Evolutionary conservation across 1,139 yeast species (phyloP).

Genomic region (Suzukiozyma palmioleophila): DNA sequence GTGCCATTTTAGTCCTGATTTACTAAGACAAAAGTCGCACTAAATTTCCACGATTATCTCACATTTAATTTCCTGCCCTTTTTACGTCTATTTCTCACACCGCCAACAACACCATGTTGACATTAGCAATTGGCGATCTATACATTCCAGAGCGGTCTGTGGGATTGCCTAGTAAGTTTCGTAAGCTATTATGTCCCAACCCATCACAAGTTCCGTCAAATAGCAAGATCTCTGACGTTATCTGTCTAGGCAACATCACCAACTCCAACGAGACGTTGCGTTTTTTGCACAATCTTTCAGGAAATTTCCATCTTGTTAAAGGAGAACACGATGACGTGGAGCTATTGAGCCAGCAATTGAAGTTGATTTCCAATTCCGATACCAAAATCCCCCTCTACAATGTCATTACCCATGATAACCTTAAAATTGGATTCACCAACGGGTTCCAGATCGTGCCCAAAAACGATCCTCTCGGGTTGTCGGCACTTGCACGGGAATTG

Average conservation of each 20-base stretch:
- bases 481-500: constrained; percentile 81
- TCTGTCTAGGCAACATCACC: constrained; percentile 84
- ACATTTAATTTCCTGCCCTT: too few species aligned
- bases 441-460: constrained; percentile 84
- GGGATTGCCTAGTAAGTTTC: constrained; percentile 56
- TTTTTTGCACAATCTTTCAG: constrained; percentile 63
- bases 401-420: constrained; percentile 62
- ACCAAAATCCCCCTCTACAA: constrained; percentile 55
- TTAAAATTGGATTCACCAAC: constrained; percentile 79
- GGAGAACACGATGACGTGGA: constrained; percentile 63
- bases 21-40: too few species aligned
- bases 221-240: constrained; percentile 77
- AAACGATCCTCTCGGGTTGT: constrained; percentile 78
- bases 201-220: constrained; percentile 36
- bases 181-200: constrained; percentile 60
- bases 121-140: constrained; percentile 87
- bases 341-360: constrained; percentile 32
- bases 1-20: too few species aligned
- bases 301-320: constrained; percentile 69
- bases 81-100: background rate
- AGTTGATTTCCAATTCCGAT: constrained; percentile 30
- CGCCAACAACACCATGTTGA: constrained; percentile 52
- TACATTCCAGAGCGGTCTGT: constrained; percentile 84
- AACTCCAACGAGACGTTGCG: constrained; percentile 59
- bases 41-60: too few species aligned